Percentiles rank a stretch among this genome's conserved stretches.
phyloP scores from a whole-genome alignment of 345 rosid genomes.

The Lepidium aucheri region DNA sequence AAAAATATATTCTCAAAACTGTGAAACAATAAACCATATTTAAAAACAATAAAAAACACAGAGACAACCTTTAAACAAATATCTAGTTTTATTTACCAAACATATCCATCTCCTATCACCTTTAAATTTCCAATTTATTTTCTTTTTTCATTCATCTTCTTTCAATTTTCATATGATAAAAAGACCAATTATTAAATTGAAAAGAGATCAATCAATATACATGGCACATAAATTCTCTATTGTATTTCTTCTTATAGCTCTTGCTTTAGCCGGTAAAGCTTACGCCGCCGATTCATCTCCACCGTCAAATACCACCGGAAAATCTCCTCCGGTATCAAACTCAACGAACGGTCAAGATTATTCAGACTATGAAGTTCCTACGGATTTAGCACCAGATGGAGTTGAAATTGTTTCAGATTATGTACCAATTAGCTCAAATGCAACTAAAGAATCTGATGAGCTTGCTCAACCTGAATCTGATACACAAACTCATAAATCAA shows the following conservation, averaged over 20 bases:
- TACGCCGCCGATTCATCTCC: slow-evolving; percentile 9
- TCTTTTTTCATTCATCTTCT: neutral
- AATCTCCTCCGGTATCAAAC: neutral
- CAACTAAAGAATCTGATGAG: neutral
- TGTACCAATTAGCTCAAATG: neutral
- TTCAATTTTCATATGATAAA: neutral
- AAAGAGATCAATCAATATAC: neutral
- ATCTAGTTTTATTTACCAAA: neutral
- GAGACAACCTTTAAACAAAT: neutral
- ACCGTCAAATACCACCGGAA: neutral
- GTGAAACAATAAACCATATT: neutral
- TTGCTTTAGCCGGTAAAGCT: neutral
- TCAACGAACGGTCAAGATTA: slow-evolving; percentile 7
- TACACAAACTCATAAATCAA: neutral
- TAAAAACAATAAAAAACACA: neutral
- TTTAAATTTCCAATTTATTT: neutral
- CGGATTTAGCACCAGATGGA: slow-evolving; percentile 12
- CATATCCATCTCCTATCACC: neutral
- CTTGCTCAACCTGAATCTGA: neutral
- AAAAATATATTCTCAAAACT: slow-evolving; percentile 3
- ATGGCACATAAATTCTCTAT: slow-evolving; percentile 9
- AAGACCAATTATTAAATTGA: neutral
- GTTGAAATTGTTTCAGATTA: slow-evolving; percentile 15
- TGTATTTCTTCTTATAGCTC: neutral
- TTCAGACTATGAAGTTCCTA: slow-evolving; percentile 23